Base-by-base conservation (phyloP, 108 stramenopile genomes). In the Cyclotella choctawhatcheeana region DNA sequence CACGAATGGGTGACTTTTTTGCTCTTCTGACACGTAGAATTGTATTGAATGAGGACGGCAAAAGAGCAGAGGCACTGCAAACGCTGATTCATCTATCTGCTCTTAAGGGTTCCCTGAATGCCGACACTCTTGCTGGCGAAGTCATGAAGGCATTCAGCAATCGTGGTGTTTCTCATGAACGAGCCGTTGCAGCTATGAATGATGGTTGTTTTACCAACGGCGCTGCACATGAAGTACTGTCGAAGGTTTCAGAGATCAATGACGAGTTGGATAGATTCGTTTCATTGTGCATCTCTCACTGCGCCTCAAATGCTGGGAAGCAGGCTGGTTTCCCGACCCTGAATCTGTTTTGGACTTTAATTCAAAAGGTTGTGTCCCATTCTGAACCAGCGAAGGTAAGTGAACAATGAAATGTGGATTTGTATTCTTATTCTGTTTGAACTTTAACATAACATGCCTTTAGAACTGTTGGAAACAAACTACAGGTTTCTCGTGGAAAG, bases 121-220 rank as follows among this genome's bases (percentile, higher is more conserved):
- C n/a, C 5, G n/a, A 51, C 21, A 51, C 50, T 51, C 50, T 51
- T 22, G 20, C 16, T n/a, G 50, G 50, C n/a, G 50, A 51, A 51
- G 16, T 13, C 21, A 21, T n/a, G 5, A 22, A n/a, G n/a, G 50
- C 14, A 21, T n/a, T 51, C 12, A 6, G 21, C 8, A 22, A n/a
- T n/a, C 5, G 50, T 5, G n/a, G 50, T 13, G 5, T 51, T n/a
- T 21, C n/a, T n/a, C n/a, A 51, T 22, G 50, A 51, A 22, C 5
- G n/a, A 6, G 50, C 21, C 6, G 50, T 22, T 51, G 50, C 21
- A 21, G 50, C 50, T 6, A 51, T 51, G 50, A 51, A 51, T 51
- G 50, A 51, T 17, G 50, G 50, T 21, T 51, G 50, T 22, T 51
- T 21, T 17, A 51, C 50, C 50, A 51, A 51, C n/a, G 50, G 50